Percentiles rank a stretch among this genome's conserved stretches.
Conservation (phyloP, 768 basidiomycete species). For the Trametes coccinea region DNA sequence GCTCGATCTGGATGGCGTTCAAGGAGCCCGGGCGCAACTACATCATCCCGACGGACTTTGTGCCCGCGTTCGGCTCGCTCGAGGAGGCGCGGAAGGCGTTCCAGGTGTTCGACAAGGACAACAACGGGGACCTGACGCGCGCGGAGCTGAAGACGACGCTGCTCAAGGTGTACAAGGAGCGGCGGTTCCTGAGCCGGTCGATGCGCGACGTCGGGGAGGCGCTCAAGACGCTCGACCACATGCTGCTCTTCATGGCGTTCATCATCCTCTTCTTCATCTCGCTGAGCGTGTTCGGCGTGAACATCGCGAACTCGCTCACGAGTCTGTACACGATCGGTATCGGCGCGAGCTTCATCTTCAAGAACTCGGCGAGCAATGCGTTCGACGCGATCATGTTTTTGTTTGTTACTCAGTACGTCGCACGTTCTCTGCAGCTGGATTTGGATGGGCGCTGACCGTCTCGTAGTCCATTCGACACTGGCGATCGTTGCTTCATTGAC, state of each 20-base stretch:
- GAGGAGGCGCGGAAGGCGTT: slow-evolving; percentile 66
- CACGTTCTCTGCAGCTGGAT: not conserved
- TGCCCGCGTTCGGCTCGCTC: slow-evolving; percentile 61
- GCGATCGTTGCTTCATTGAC: slow-evolving; percentile 79
- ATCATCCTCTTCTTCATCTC: slow-evolving; percentile 72
- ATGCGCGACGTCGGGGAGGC: slow-evolving; percentile 76
- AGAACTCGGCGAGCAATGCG: slow-evolving; percentile 65
- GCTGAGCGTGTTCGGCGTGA: slow-evolving; percentile 69
- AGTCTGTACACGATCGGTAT: slow-evolving; percentile 73
- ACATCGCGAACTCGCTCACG: slow-evolving; percentile 63
- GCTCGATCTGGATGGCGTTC: slow-evolving; percentile 63
- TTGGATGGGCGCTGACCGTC: slow-evolving; percentile 14
- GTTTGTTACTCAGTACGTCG: slow-evolving; percentile 78
- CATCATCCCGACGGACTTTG: slow-evolving; percentile 68
- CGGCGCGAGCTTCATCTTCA: slow-evolving; percentile 81
- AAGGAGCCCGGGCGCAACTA: slow-evolving; percentile 55
- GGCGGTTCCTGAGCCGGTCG: slow-evolving; percentile 70
- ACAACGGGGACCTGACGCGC: slow-evolving; percentile 74
- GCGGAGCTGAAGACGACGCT: slow-evolving; percentile 72
- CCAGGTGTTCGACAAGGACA: slow-evolving; percentile 73
- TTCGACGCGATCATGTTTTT: slow-evolving; percentile 84
- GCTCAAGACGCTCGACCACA: slow-evolving; percentile 60
- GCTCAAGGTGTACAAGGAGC: slow-evolving; percentile 75
- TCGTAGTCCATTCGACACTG: slow-evolving; percentile 73
- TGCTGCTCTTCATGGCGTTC: slow-evolving; percentile 63